Conservation (phyloP, 2,329 filamentous ascomycete genomes). For the Emergomyces pasteurianus region DNA sequence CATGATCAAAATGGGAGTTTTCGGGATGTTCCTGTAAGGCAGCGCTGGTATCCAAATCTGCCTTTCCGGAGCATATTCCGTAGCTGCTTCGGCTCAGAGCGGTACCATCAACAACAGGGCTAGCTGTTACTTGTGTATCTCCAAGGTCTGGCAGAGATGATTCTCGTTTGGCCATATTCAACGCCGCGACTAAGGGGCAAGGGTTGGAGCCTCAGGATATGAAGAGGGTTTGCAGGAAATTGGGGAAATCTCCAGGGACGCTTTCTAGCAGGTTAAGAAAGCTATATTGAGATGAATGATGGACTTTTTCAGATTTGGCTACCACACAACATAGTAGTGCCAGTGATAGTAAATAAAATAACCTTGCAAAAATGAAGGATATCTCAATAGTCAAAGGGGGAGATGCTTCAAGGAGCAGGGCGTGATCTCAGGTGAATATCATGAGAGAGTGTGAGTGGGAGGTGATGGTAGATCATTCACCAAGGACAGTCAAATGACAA, state of each 20-base stretch:
- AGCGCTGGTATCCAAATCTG: slow-evolving; percentile 11
- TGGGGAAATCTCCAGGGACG: neutral
- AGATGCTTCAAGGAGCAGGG: too few species aligned
- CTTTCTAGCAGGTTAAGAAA: neutral
- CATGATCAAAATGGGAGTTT: slow-evolving; percentile 12
- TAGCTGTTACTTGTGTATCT: neutral
- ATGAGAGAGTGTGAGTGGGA: neutral
- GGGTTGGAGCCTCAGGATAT: neutral
- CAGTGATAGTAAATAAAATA: neutral
- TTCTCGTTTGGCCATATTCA: neutral
- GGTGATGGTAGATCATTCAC: neutral
- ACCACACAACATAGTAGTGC: neutral
- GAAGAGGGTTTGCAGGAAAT: neutral
- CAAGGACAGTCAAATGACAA: neutral
- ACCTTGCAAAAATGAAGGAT: too few species aligned
- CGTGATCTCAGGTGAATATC: neutral
- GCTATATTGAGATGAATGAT: too few species aligned
- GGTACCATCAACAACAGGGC: too few species aligned
- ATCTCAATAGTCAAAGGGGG: too few species aligned
- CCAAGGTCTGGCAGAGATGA: neutral
- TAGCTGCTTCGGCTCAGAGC: slow-evolving; percentile 7
- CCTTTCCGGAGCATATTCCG: slow-evolving; percentile 4
- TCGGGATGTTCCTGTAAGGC: slow-evolving; percentile 12
- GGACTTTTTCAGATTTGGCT: neutral
- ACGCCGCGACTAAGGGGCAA: neutral